Evolutionary conservation across 1,284 basidiomycete genomes (phyloP).

Genomic region (Marasmius tenuissimus): DNA sequence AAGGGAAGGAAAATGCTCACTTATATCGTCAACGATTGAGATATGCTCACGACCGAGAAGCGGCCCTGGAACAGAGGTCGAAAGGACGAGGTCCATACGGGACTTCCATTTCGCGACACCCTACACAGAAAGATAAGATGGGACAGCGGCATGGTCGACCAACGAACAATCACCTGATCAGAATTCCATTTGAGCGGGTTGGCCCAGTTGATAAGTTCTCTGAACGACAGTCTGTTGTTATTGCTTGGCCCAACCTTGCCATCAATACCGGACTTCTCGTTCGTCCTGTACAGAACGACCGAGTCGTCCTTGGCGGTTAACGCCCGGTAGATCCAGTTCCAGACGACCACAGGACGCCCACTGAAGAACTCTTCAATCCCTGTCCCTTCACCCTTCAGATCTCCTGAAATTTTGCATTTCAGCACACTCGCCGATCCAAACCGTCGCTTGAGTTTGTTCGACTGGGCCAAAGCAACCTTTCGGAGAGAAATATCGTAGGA

Average conservation of each 20-base stretch:
- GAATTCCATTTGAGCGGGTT: conserved; percentile 31
- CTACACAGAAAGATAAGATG: conserved; percentile 21
- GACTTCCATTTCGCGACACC: conserved; percentile 40
- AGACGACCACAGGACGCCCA: conserved; percentile 33
- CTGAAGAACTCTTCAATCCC: conserved; percentile 26
- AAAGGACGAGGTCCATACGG: conserved; percentile 36
- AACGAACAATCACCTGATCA: conserved; percentile 27
- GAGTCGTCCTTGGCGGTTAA: conserved; percentile 37
- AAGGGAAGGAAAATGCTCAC: conserved; percentile 19
- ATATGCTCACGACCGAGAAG: conserved; percentile 25
- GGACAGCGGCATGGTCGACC: background rate
- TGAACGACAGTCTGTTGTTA: conserved; percentile 19
- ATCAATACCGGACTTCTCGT: conserved; percentile 24
- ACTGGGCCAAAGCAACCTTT: background rate
- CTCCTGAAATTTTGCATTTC: conserved; percentile 28
- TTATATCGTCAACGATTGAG: conserved; percentile 26
- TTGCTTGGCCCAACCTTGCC: background rate
- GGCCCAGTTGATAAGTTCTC: conserved; percentile 32
- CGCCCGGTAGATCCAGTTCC: conserved; percentile 34
- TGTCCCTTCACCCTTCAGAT: conserved; percentile 12
- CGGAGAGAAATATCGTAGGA: conserved; percentile 4
- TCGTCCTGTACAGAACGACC: conserved; percentile 35
- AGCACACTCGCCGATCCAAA: conserved; percentile 41
- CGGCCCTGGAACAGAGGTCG: conserved; percentile 40
- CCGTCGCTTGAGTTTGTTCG: conserved; percentile 22